Evolutionary conservation across 345 rosid species (phyloP).

Genomic region (Turnera subulata): DNA sequence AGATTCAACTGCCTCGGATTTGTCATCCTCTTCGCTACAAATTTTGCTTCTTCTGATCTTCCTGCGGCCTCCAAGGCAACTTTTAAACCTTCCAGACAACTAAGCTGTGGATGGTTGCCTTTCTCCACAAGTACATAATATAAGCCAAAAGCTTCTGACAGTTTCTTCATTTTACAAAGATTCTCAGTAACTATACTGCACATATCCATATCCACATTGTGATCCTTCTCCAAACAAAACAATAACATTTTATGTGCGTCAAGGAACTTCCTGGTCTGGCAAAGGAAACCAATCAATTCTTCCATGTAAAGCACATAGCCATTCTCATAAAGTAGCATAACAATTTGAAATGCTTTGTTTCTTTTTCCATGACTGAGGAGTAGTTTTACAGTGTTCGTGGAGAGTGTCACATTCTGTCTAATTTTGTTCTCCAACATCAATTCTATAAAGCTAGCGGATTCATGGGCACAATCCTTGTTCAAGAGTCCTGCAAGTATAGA

Average conservation of each 20-base stretch:
- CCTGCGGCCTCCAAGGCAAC: constrained; percentile 51
- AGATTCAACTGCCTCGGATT: not conserved
- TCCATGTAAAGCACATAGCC: constrained; percentile 57
- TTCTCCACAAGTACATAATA: constrained; percentile 63
- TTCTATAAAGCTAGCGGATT: constrained; percentile 46
- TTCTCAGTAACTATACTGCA: constrained; percentile 50
- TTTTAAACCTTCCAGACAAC: constrained; percentile 48
- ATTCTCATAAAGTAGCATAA: constrained; percentile 47
- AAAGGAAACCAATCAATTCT: constrained; percentile 48
- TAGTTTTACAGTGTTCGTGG: constrained; percentile 49
- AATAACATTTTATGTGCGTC: constrained; percentile 52
- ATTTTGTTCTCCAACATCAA: constrained; percentile 55
- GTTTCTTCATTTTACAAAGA: constrained; percentile 51
- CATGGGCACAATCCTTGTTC: constrained; percentile 39
- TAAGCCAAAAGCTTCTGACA: constrained; percentile 62
- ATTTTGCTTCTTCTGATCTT: constrained; percentile 46
- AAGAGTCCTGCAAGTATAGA: constrained; percentile 53
- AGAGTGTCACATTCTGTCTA: constrained; percentile 54
- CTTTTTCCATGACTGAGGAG: constrained; percentile 38
- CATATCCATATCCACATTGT: constrained; percentile 31
- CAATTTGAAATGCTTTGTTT: constrained; percentile 49
- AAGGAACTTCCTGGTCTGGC: constrained; percentile 36
- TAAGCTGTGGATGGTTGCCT: constrained; percentile 44
- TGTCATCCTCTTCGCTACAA: constrained; percentile 59
- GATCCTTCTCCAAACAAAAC: constrained; percentile 56